These are phyloP conservation scores for Arctium lappa DNA, from an alignment of 129 eudicot genomes.

Conservation along the genomic window DNA sequence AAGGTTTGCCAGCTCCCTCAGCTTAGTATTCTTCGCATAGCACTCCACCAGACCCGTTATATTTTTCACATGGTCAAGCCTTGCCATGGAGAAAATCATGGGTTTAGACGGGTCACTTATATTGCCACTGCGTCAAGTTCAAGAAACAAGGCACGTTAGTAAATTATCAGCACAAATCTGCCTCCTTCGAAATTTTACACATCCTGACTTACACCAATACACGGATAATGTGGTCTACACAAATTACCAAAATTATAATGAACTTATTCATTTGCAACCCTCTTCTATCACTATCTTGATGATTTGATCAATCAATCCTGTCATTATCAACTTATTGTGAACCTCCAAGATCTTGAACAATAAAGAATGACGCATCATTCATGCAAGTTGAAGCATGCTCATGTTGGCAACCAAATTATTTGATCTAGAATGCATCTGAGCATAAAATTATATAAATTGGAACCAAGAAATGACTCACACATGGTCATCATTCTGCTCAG, in stretches of 20 bases:
- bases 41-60: slow-evolving; percentile 90
- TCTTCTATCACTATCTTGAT: neutral
- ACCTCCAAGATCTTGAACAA: neutral
- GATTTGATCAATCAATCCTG: neutral
- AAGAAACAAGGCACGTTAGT: slow-evolving; percentile 2
- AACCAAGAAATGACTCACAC: slow-evolving; percentile 46
- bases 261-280: neutral
- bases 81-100: slow-evolving; percentile 92
- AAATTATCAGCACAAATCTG: neutral
- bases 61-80: slow-evolving; percentile 94
- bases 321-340: neutral
- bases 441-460: neutral
- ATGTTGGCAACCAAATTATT: neutral
- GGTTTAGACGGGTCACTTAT: slow-evolving; percentile 81
- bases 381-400: neutral
- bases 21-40: slow-evolving; percentile 62
- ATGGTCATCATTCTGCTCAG: slow-evolving; percentile 70
- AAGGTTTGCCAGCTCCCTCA: slow-evolving; percentile 75
- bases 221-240: neutral
- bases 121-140: slow-evolving; percentile 55
- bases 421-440: neutral
- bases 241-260: neutral
- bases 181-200: neutral
- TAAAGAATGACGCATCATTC: neutral
- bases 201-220: neutral